phyloP scores from a whole-genome alignment of 2,329 filamentous ascomycete genomes.

The Daldinia eschscholtzii region DNA sequence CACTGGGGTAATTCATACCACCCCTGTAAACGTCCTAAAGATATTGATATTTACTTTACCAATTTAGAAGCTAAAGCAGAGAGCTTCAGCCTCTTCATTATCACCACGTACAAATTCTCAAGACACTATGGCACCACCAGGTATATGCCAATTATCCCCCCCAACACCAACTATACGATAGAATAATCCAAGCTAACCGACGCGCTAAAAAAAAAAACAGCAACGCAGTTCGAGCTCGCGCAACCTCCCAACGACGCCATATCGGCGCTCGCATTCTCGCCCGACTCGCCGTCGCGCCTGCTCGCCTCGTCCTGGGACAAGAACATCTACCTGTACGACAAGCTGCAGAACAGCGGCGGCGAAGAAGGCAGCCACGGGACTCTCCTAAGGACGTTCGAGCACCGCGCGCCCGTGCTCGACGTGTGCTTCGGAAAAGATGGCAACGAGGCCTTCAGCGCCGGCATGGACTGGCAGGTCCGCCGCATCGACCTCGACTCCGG shows the following conservation, averaged over 20 bases:
- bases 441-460: constrained; percentile 85
- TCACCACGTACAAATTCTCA: constrained; percentile 1
- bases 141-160: constrained; percentile 21
- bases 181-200: constrained; percentile 37
- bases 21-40: constrained; percentile 23
- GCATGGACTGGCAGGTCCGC: constrained; percentile 88
- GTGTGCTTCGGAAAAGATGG: constrained; percentile 90
- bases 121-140: constrained; percentile 38
- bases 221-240: constrained; percentile 84
- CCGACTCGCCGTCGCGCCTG: constrained; percentile 77
- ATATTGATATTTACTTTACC: constrained; percentile 43
- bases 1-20: constrained; percentile 37
- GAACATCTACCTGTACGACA: constrained; percentile 90
- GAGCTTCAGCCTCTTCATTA: neutral
- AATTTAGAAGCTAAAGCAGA: neutral
- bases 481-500: constrained; percentile 79
- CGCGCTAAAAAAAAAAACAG: constrained; percentile 53
- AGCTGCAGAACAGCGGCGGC: constrained; percentile 64
- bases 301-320: constrained; percentile 97
- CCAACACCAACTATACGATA: neutral
- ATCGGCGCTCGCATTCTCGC: constrained; percentile 87
- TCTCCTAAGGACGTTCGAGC: constrained; percentile 79
- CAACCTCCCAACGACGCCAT: constrained; percentile 88
- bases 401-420: constrained; percentile 88
- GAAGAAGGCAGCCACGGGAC: constrained; percentile 64